Evolutionary conservation across 148 eudicot species (phyloP).

Genomic region (Tetragonia tetragonoides): DNA sequence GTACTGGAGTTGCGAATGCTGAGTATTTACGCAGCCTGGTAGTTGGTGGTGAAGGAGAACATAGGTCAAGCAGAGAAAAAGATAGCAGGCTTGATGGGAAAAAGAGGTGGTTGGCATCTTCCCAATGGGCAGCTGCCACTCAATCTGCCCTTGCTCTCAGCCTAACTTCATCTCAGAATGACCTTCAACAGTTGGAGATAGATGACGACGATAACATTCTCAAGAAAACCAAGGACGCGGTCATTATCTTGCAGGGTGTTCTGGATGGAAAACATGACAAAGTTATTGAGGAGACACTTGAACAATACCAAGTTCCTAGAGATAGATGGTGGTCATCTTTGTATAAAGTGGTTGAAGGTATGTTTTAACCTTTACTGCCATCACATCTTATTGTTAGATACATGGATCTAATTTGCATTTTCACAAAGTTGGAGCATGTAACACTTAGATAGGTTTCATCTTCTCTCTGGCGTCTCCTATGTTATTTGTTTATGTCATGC

Average conservation of each 20-base stretch:
- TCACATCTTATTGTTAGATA: too few species aligned
- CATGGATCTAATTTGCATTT: background rate
- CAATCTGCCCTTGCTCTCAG: conserved; percentile 67
- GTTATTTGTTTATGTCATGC: background rate
- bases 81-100: conserved; percentile 51
- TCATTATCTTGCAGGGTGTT: conserved; percentile 69
- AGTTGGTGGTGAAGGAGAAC: conserved; percentile 39
- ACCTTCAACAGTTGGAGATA: conserved; percentile 54
- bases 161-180: conserved; percentile 61
- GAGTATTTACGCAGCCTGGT: conserved; percentile 78
- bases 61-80: conserved; percentile 37
- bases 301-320: conserved; percentile 52
- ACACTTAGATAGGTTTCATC: background rate
- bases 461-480: too few species aligned
- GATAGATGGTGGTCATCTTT: conserved; percentile 93
- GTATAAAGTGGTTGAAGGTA: conserved; percentile 86
- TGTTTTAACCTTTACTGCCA: background rate
- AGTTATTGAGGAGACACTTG: conserved; percentile 66
- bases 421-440: background rate
- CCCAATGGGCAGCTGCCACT: conserved; percentile 79
- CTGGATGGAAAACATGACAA: conserved; percentile 72
- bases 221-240: conserved; percentile 72
- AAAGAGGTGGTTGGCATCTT: conserved; percentile 65
- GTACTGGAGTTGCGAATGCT: conserved; percentile 93
- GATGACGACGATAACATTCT: conserved; percentile 55